Percentiles rank a stretch among this genome's conserved stretches.
Evolutionary conservation across 805 yeast genomes (phyloP).

Genomic region (Candida silvatica): DNA sequence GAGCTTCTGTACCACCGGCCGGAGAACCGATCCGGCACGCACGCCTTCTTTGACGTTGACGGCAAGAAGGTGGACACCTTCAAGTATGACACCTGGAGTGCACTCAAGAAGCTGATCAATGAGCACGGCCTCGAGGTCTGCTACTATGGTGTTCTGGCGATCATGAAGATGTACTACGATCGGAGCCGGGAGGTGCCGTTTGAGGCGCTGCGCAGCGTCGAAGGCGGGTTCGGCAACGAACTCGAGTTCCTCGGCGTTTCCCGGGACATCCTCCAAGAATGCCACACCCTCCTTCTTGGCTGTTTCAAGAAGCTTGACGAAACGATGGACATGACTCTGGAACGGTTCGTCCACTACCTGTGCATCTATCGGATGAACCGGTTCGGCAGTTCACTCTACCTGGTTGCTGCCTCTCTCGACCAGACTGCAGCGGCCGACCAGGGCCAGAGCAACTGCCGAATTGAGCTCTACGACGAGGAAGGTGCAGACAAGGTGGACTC

Average conservation of each 20-base stretch:
- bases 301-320: constrained; percentile 16
- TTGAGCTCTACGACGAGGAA: constrained; percentile 8
- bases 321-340: constrained; percentile 10
- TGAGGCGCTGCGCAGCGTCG: constrained; percentile 10
- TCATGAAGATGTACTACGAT: constrained; percentile 16
- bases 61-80: constrained; percentile 8
- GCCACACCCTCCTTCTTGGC: constrained; percentile 8
- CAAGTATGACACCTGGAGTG: constrained; percentile 17
- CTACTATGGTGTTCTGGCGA: constrained; percentile 12
- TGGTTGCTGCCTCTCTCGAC: constrained; percentile 14
- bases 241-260: constrained; percentile 6
- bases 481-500: constrained; percentile 15
- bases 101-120: constrained; percentile 9
- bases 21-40: constrained; percentile 20
- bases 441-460: constrained; percentile 9
- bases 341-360: constrained; percentile 14
- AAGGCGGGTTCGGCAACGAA: constrained; percentile 5
- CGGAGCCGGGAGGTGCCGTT: constrained; percentile 9
- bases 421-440: not conserved
- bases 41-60: constrained; percentile 8
- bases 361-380: constrained; percentile 18
- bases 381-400: constrained; percentile 19
- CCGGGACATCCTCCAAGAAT: constrained; percentile 5
- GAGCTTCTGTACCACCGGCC: constrained; percentile 20
- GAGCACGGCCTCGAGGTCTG: constrained; percentile 10